Base-by-base conservation (phyloP, 805 yeast species). In the Teunomyces panamensis region DNA sequence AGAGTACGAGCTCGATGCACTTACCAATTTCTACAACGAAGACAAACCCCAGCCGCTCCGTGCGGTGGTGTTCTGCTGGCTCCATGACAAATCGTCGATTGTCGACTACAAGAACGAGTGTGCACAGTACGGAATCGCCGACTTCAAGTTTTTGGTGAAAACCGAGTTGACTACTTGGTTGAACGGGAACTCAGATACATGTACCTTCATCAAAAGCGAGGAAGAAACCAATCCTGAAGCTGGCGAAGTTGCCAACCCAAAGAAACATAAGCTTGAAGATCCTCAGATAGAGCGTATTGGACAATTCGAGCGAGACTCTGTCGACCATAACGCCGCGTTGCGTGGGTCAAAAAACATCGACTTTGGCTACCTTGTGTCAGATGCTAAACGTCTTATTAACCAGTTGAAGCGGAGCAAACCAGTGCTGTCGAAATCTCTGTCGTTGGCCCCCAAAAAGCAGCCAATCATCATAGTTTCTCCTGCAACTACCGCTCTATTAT, bases 91-190 rank as follows among this genome's bases (percentile, higher is more conserved):
- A 46, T 75, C 87, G 26, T 78, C 84, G 34, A 85, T 90, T 39
- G 85, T 96, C 9, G 96, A 89, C 46, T 91, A 92, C 63, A 78
- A 89, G 50, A 77, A 83, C 9, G 83, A 80, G 33, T 88, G 96
- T 53, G 85, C 81, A 57, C 77, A 75, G 43, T 69, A 77, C 34
- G 76, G 79, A 2, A 75, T 92, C 30, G 74, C 81, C 2, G 88
- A 88, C 52, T 79, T 92, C 61, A 83, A 88, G 48, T 91, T 92
- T 60, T 67, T 88, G 62, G 96, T 89, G 57, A 83, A 95, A 67
- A 84, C 89, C 7, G 96, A 92, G 61, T 75, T 92, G 51, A 75
- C 85, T 46, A 79, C 88, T 28, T 91, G 94, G 90, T 75, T 92
- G 44, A 78, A 77, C 50, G 96, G 96, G 3, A 74, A 80, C 16